Evolutionary conservation across 345 rosid species (phyloP).

Genomic region (Melastoma malabathricum): DNA sequence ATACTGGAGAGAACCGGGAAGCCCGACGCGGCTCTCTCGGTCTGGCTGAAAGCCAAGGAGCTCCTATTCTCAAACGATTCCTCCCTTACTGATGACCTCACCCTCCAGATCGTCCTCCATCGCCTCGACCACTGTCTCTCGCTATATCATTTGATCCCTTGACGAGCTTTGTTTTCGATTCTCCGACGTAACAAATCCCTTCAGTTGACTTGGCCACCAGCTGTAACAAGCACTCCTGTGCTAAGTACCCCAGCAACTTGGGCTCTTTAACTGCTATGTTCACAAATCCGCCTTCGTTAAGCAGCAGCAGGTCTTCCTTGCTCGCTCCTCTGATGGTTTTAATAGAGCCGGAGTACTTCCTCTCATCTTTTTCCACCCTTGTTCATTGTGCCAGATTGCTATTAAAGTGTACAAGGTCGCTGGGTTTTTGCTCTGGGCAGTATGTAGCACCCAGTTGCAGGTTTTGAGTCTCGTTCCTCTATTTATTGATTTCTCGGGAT

Average conservation of each 20-base stretch:
- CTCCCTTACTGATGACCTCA: slow-evolving; percentile 80
- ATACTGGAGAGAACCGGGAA: slow-evolving; percentile 87
- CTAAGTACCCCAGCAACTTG: slow-evolving; percentile 61
- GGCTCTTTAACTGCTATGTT: slow-evolving; percentile 96
- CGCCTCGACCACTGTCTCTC: slow-evolving; percentile 69
- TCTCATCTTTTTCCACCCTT: slow-evolving; percentile 8
- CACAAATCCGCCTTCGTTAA: slow-evolving; percentile 87
- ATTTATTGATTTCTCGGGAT: too few relatives aligned
- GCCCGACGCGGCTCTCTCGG: slow-evolving; percentile 51
- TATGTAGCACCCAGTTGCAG: slow-evolving; percentile 97
- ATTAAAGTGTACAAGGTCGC: slow-evolving; percentile 90
- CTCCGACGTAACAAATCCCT: not conserved
- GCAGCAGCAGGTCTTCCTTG: slow-evolving; percentile 75
- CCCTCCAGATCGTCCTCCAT: slow-evolving; percentile 82
- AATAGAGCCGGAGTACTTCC: not conserved
- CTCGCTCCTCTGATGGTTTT: not conserved
- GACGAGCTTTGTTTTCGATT: too few relatives aligned
- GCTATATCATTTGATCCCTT: not conserved
- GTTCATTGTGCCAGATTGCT: slow-evolving; percentile 56
- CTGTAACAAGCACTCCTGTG: slow-evolving; percentile 81
- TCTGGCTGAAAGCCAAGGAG: slow-evolving; percentile 66
- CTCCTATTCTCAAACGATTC: slow-evolving; percentile 57
- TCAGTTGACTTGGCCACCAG: slow-evolving; percentile 91
- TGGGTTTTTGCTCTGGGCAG: slow-evolving; percentile 95
- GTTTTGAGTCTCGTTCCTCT: slow-evolving; percentile 13